A percentile compares a stretch with the other conserved stretches of the same genome.
Conservation (phyloP, 2,329 filamentous ascomycete species). For the Clarireedia paspali region DNA sequence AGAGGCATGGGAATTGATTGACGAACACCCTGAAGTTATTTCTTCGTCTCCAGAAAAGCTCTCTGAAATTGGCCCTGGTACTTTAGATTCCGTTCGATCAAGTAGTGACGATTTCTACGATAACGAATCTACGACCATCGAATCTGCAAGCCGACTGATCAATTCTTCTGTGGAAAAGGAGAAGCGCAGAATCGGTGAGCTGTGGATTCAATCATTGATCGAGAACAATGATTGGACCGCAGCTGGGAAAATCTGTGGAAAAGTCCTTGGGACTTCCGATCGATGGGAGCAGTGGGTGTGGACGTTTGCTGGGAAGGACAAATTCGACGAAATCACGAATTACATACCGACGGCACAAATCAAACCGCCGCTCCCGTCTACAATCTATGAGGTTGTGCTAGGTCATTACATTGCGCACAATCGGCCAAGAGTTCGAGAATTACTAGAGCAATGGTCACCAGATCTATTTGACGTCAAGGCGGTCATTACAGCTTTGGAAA, state of each 20-base stretch:
- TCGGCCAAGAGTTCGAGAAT: constrained; percentile 64
- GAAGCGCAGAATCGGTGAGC: constrained; percentile 82
- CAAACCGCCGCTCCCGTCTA: constrained; percentile 68
- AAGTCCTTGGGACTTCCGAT: constrained; percentile 69
- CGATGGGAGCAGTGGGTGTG: constrained; percentile 96
- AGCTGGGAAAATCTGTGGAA: constrained; percentile 75
- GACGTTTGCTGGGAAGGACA: constrained; percentile 78
- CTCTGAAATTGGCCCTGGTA: constrained; percentile 34
- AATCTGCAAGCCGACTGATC: constrained; percentile 48
- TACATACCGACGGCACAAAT: constrained; percentile 74
- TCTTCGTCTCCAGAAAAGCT: constrained; percentile 34
- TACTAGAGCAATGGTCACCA: constrained; percentile 76
- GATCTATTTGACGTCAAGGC: constrained; percentile 75
- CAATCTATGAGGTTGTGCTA: constrained; percentile 83
- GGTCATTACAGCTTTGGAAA: constrained; percentile 71
- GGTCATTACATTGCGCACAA: constrained; percentile 81
- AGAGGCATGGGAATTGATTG: constrained; percentile 80
- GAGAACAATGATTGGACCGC: constrained; percentile 64
- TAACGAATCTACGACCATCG: constrained; percentile 56
- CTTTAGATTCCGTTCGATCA: constrained; percentile 30
- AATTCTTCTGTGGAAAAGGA: constrained; percentile 72
- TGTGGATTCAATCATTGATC: constrained; percentile 86
- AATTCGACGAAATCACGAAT: constrained; percentile 82
- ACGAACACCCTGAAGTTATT: constrained; percentile 75
- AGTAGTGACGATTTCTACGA: constrained; percentile 63